Evolutionary conservation across 805 yeast genomes (phyloP).

Genomic region (Monosporozyma solicola): DNA sequence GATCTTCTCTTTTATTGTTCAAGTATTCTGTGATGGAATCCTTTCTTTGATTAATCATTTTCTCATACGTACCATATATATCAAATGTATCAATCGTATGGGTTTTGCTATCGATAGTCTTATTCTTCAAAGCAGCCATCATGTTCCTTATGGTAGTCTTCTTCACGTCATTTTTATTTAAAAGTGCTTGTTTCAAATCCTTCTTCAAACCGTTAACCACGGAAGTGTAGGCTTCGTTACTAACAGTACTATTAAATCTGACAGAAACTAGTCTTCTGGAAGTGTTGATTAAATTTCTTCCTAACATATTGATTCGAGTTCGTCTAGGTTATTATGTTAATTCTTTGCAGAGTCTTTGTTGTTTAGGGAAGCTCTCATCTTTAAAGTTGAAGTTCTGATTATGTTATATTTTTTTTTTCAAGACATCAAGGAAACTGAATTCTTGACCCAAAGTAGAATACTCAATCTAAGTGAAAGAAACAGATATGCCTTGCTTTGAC

Average conservation of each 20-base stretch:
- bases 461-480: not conserved
- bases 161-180: conserved; percentile 33
- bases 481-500: not conserved
- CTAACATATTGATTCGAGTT: not conserved
- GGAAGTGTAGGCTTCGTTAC: conserved; percentile 30
- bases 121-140: conserved; percentile 37
- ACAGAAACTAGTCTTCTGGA: conserved; percentile 2
- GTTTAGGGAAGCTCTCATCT: not conserved
- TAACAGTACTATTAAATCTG: conserved; percentile 23
- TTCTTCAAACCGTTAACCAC: conserved; percentile 32
- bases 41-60: conserved; percentile 40
- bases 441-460: not conserved
- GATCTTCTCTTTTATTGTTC: conserved; percentile 40
- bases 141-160: conserved; percentile 39
- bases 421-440: not conserved
- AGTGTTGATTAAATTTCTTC: not conserved
- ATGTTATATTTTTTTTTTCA: not conserved
- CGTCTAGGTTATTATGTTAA: not conserved
- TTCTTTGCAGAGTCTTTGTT: not conserved
- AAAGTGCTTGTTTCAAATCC: conserved; percentile 41
- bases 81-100: conserved; percentile 24
- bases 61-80: conserved; percentile 33
- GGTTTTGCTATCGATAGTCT: conserved; percentile 33
- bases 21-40: conserved; percentile 43
- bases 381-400: not conserved